These are phyloP conservation scores for Metroxylon sagu DNA, from an alignment of 176 grass and related monocot genomes.

Conservation along the genomic window DNA sequence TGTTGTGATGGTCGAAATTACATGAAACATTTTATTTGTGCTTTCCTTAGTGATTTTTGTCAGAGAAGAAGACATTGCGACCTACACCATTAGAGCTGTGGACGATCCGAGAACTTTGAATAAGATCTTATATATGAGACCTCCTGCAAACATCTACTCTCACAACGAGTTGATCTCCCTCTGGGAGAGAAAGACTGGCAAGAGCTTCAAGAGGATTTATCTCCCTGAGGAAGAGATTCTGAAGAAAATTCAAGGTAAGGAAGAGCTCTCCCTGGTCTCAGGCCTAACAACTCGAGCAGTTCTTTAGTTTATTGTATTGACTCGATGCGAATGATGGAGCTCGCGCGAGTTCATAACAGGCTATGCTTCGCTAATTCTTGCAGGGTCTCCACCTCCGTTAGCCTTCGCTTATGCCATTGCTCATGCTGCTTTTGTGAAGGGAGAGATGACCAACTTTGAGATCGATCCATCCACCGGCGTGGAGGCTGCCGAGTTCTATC, in stretches of 20 bases:
- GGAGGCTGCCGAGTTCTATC: constrained; percentile 54
- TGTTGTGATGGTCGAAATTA: too few relatives aligned
- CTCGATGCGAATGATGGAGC: too few relatives aligned
- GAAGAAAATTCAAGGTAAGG: constrained; percentile 5
- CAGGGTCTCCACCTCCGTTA: neutral
- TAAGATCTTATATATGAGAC: constrained; percentile 31
- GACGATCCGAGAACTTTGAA: constrained; percentile 32
- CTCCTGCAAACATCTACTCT: constrained; percentile 15
- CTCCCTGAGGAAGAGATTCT: constrained; percentile 2
- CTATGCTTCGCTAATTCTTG: too few relatives aligned
- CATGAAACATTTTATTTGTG: too few relatives aligned
- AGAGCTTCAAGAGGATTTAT: constrained; percentile 24
- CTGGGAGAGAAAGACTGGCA: constrained; percentile 28
- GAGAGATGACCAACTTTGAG: constrained; percentile 34
- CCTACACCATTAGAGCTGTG: constrained; percentile 22
- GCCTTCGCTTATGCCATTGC: constrained; percentile 22
- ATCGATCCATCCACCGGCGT: constrained; percentile 41
- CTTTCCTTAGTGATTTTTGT: constrained; percentile 11
- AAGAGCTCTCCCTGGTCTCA: too few relatives aligned
- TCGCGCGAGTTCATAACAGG: too few relatives aligned
- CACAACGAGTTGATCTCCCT: constrained; percentile 30
- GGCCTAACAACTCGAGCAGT: too few relatives aligned
- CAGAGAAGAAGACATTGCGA: constrained; percentile 25
- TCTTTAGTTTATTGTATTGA: too few relatives aligned
- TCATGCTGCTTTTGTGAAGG: constrained; percentile 34